Base-by-base conservation (phyloP, 1,284 basidiomycete genomes). In the Pascua guehoae region DNA sequence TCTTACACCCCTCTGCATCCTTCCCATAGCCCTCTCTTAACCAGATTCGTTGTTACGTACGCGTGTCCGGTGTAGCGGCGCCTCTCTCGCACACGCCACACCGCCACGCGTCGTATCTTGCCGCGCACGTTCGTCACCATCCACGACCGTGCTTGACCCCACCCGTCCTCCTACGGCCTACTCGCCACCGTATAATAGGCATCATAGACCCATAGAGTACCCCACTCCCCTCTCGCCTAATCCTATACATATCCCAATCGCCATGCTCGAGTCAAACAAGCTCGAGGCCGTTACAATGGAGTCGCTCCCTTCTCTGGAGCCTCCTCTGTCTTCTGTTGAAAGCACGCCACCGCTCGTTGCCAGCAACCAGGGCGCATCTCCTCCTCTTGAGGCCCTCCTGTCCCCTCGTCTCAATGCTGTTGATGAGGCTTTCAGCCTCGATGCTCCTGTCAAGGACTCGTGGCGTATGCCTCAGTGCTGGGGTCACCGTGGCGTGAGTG, bases 401-500 rank as follows among this genome's bases (percentile, higher is more conserved):
- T 70, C 67, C 41, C 70, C 66, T 18, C 48, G 62, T 2, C 63
- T 69, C 51, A 46, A 54, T 10, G 39, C 49, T n/a, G 52, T 49
- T 16, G 60, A 60, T 50, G 57, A 63, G 41, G 58, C 48, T 62
- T 54, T 67, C 44, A 47, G 60, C 32, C 51, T 58, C 47, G 60
- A 61, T 36, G 49, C 54, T 15, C 58, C 59, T 9, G 50, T 58
- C 36, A 51, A 50, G 54, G 37, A 56, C 50, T 42, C 46, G 37
- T 54, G 51, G 59, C 52, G 60, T 48, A 58, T 75, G 41, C 78
- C 72, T 81, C 88, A 91, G 67, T 94, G 92, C 75, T 95, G 91
- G 91, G 92, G 92, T 61, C 92, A 96, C 75, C 87, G 92, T 61
- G 92, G 92, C 56, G 92, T 93, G 77, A 74, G 88, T 85, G 18